phyloP scores from a whole-genome alignment of 2,329 filamentous ascomycete genomes.

The Aspergillus udagawae region DNA sequence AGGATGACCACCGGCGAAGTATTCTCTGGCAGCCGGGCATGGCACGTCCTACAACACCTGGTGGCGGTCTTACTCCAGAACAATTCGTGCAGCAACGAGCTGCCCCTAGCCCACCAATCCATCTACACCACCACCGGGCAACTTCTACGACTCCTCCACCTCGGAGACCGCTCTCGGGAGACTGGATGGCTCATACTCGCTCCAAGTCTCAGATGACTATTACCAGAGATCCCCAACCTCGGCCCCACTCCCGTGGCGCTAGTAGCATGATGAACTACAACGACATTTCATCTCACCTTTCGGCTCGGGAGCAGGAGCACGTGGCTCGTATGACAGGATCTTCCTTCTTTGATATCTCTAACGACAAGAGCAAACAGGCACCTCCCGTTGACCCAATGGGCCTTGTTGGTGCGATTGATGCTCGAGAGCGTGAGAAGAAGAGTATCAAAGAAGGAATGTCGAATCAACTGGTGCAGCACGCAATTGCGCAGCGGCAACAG shows the following conservation, averaged over 20 bases:
- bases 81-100: conserved; percentile 80
- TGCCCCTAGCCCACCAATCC: conserved; percentile 52
- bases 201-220: conserved; percentile 31
- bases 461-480: conserved; percentile 68
- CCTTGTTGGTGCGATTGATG: conserved; percentile 74
- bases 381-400: conserved; percentile 52
- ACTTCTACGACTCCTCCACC: conserved; percentile 49
- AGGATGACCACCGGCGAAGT: conserved; percentile 57
- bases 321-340: conserved; percentile 77
- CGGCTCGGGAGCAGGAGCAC: conserved; percentile 82
- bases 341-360: conserved; percentile 66
- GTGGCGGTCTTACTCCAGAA: conserved; percentile 66
- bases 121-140: conserved; percentile 56
- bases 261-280: conserved; percentile 48
- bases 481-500: conserved; percentile 65
- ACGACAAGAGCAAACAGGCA: conserved; percentile 49
- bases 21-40: conserved; percentile 76
- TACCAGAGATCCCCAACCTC: conserved; percentile 20
- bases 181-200: conserved; percentile 34
- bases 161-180: conserved; percentile 33
- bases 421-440: conserved; percentile 72
- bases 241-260: conserved; percentile 55
- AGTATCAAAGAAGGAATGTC: conserved; percentile 66
- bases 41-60: conserved; percentile 46
- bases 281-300: conserved; percentile 60